Evolutionary conservation across 1,139 yeast species (phyloP).

Genomic region (Hyphopichia khmerensis): DNA sequence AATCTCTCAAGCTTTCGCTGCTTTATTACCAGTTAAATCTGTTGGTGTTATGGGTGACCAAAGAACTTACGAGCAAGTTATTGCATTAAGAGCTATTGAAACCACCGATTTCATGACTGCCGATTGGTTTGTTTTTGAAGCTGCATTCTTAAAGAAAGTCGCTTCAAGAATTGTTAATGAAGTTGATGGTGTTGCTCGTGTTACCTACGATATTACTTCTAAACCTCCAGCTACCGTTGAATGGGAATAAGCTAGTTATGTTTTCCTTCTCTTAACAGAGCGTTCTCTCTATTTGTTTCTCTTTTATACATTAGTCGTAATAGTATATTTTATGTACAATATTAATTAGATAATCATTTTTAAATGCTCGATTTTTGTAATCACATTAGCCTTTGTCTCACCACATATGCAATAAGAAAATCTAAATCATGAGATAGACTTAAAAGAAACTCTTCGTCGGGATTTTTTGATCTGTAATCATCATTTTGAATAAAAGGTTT

Average conservation of each 20-base stretch:
- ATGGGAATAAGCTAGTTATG: slow-evolving; percentile 69
- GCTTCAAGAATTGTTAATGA: slow-evolving; percentile 97
- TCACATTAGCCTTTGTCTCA: slow-evolving; percentile 32
- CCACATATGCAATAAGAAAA: slow-evolving; percentile 46
- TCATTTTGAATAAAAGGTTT: slow-evolving; percentile 40
- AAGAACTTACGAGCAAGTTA: slow-evolving; percentile 98
- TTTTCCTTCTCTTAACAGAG: neutral
- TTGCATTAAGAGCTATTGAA: slow-evolving; percentile 97
- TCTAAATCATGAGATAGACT: slow-evolving; percentile 71
- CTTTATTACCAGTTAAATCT: slow-evolving; percentile 92
- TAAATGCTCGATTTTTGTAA: too few relatives aligned
- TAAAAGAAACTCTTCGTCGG: slow-evolving; percentile 49
- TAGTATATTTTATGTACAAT: neutral
- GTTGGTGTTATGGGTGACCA: slow-evolving; percentile 99
- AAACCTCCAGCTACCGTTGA: slow-evolving; percentile 99
- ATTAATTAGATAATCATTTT: neutral
- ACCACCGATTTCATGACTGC: slow-evolving; percentile 99
- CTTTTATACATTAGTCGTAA: neutral
- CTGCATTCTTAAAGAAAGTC: slow-evolving; percentile 85
- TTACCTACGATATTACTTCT: slow-evolving; percentile 96
- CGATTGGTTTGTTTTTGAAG: slow-evolving; percentile 96
- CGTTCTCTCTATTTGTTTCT: neutral
- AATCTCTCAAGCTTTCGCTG: slow-evolving; percentile 97
- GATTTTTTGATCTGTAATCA: slow-evolving; percentile 18
- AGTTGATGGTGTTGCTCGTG: slow-evolving; percentile 98